A percentile compares a stretch with the other conserved stretches of the same genome.
phyloP scores from a whole-genome alignment of 306 rosid species.

The Citrullus colocynthis region DNA sequence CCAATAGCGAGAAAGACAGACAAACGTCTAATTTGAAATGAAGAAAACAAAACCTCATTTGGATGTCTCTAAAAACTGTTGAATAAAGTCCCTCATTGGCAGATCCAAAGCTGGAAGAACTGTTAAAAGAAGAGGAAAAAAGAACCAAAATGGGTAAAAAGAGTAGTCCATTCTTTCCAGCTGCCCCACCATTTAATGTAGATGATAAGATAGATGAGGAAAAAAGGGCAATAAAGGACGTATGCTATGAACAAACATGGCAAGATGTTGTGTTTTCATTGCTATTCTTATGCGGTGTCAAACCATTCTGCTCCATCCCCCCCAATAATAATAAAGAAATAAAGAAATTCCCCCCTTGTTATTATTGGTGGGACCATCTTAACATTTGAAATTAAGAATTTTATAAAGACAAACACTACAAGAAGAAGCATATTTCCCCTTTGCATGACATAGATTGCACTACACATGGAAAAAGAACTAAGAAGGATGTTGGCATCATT shows the following conservation, averaged over 20 bases:
- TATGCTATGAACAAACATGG: constrained; percentile 26
- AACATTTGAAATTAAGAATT: not conserved
- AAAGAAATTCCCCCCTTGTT: not conserved
- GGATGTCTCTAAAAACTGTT: not conserved
- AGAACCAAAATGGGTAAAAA: constrained; percentile 13
- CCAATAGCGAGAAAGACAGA: not conserved
- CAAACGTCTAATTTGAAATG: not conserved
- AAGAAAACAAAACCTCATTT: not conserved
- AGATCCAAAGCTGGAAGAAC: not conserved
- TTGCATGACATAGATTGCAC: constrained; percentile 10
- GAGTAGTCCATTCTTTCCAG: constrained; percentile 7
- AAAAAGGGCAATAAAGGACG: constrained; percentile 15
- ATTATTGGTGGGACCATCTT: not conserved
- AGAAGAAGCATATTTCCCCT: constrained; percentile 14
- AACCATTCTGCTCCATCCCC: constrained; percentile 8
- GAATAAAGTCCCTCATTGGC: not conserved
- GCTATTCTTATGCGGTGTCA: constrained; percentile 34
- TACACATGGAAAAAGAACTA: constrained; percentile 3
- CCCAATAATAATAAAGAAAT: not conserved
- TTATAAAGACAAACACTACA: constrained; percentile 7
- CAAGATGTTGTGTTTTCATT: constrained; percentile 12
- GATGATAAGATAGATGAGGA: constrained; percentile 45
- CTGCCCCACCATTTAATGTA: constrained; percentile 31
- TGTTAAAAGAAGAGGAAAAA: constrained; percentile 4
- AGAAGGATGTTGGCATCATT: constrained; percentile 5